Conservation (phyloP, 257 asterid genomes). For the Penstemon eatonii region DNA sequence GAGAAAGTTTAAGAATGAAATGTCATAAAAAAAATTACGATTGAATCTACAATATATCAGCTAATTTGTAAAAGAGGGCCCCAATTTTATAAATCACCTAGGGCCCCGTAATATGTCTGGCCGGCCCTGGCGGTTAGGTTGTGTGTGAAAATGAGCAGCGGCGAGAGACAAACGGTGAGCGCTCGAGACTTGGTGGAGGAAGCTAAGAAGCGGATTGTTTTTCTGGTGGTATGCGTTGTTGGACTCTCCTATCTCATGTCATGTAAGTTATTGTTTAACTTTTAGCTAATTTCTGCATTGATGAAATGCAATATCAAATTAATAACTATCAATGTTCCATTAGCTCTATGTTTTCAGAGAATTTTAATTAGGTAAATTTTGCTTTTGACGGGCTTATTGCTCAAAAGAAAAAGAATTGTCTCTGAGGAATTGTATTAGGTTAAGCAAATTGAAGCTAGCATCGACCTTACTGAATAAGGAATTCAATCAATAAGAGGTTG, state of each 20-base stretch:
- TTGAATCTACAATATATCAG: too few relatives aligned
- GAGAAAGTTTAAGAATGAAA: too few relatives aligned
- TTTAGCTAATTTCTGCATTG: not conserved
- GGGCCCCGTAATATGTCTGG: too few relatives aligned
- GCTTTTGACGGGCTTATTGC: too few relatives aligned
- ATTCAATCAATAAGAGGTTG: not conserved
- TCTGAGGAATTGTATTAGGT: not conserved
- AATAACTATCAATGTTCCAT: too few relatives aligned
- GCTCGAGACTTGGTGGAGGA: slow-evolving; percentile 30
- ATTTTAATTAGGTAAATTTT: too few relatives aligned
- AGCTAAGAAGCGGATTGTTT: slow-evolving; percentile 34
- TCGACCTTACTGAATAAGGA: not conserved
- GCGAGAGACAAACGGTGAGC: slow-evolving; percentile 17
- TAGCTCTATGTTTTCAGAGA: too few relatives aligned
- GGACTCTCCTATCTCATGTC: slow-evolving; percentile 37
- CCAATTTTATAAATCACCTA: too few relatives aligned
- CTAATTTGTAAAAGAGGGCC: too few relatives aligned
- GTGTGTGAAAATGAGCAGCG: slow-evolving; percentile 12
- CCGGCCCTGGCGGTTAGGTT: not conserved
- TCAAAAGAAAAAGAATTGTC: too few relatives aligned
- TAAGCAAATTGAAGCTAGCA: not conserved
- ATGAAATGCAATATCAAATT: too few relatives aligned
- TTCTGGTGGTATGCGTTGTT: slow-evolving; percentile 28
- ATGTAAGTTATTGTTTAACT: slow-evolving; percentile 17
- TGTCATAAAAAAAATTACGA: too few relatives aligned